These are phyloP conservation scores for Astrothelium subdiscretum DNA, from an alignment of 495 filamentous ascomycete genomes.

Conservation along the genomic window DNA sequence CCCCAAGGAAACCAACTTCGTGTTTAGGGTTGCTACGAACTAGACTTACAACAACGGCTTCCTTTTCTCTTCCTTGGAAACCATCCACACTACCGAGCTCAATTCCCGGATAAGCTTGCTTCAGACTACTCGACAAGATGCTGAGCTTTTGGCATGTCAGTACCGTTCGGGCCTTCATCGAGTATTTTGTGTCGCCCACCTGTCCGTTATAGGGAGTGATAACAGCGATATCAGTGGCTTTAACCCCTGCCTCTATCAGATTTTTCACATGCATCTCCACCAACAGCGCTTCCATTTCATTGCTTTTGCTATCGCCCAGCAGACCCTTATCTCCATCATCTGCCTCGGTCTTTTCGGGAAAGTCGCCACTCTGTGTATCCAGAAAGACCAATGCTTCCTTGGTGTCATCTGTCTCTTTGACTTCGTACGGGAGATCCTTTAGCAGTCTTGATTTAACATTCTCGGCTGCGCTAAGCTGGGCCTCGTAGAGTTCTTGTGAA, in stretches of 20 bases:
- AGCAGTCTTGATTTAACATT: constrained; percentile 63
- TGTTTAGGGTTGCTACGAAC: constrained; percentile 78
- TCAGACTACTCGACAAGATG: constrained; percentile 59
- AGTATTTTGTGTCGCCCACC: constrained; percentile 29
- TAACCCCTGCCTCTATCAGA: constrained; percentile 68
- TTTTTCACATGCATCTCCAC: constrained; percentile 62
- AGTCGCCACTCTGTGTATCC: constrained; percentile 93
- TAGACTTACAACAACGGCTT: constrained; percentile 81
- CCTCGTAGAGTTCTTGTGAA: constrained; percentile 77
- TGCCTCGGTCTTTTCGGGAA: constrained; percentile 33
- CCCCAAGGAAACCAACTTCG: constrained; percentile 89
- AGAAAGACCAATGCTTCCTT: constrained; percentile 80
- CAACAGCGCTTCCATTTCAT: constrained; percentile 78
- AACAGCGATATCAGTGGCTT: constrained; percentile 74
- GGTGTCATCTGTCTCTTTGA: constrained; percentile 78
- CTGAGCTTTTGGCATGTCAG: constrained; percentile 34
- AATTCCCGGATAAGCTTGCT: constrained; percentile 67
- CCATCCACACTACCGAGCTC: constrained; percentile 93
- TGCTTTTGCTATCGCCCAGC: constrained; percentile 81
- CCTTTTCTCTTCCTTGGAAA: constrained; percentile 95
- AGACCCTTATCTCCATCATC: constrained; percentile 40
- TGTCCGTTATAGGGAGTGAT: constrained; percentile 97
- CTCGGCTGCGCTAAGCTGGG: constrained; percentile 65
- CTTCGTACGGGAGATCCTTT: constrained; percentile 64
- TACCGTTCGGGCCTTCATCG: constrained; percentile 13